Evolutionary conservation across 805 yeast species (phyloP).

Genomic region (Ogataea glucozyma): DNA sequence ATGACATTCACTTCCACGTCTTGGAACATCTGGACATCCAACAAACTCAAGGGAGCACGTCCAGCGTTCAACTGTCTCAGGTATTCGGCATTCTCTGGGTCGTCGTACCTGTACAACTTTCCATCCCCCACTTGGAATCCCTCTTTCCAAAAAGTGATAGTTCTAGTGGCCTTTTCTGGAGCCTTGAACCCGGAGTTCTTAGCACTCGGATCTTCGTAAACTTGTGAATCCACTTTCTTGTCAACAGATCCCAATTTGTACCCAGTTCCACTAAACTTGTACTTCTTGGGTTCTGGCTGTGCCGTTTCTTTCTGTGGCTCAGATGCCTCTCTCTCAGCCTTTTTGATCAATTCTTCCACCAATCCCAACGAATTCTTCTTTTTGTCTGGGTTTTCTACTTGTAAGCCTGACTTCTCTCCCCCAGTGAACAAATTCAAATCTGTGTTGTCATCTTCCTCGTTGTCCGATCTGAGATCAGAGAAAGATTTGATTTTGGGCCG

Average conservation of each 20-base stretch:
- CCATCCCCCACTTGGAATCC: constrained; percentile 97
- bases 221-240: constrained; percentile 35
- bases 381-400: constrained; percentile 69
- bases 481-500: constrained; percentile 32
- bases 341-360: constrained; percentile 59
- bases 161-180: constrained; percentile 63
- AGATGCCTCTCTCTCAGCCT: constrained; percentile 65
- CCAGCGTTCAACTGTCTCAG: constrained; percentile 83
- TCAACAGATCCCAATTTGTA: constrained; percentile 52
- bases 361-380: constrained; percentile 42
- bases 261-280: constrained; percentile 51
- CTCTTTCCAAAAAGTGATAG: constrained; percentile 92
- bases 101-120: constrained; percentile 80
- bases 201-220: constrained; percentile 34
- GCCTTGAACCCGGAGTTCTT: constrained; percentile 12
- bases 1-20: constrained; percentile 90
- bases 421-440: constrained; percentile 50
- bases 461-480: constrained; percentile 35
- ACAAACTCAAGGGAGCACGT: constrained; percentile 81
- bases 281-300: constrained; percentile 28
- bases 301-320: constrained; percentile 41
- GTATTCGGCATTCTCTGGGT: constrained; percentile 80
- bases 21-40: constrained; percentile 86
- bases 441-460: constrained; percentile 34
- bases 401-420: constrained; percentile 75